phyloP scores from a whole-genome alignment of 139 green algal species.

The Chara braunii region DNA sequence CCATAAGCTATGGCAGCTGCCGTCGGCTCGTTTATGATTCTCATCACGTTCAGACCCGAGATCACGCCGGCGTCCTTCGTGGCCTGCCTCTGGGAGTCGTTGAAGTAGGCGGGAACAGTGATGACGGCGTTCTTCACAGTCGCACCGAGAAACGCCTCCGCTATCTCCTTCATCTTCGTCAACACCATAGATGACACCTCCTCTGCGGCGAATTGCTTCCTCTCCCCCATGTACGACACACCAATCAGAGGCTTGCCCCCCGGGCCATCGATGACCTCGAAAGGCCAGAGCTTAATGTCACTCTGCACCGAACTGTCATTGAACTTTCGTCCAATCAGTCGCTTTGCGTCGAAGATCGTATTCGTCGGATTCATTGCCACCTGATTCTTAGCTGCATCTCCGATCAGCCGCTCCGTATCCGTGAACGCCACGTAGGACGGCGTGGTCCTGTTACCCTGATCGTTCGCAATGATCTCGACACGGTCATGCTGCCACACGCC shows the following conservation, averaged over 20 bases:
- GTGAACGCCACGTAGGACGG: conserved; percentile 95
- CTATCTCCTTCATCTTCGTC: conserved; percentile 95
- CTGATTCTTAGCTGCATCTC: conserved; percentile 86
- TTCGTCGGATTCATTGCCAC: conserved; percentile 85
- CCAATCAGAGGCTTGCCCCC: conserved; percentile 82
- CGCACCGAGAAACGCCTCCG: conserved; percentile 62
- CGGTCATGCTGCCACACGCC: conserved; percentile 53
- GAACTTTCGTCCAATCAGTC: conserved; percentile 88
- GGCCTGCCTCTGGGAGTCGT: conserved; percentile 92
- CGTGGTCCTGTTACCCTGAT: conserved; percentile 84
- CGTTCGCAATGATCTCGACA: conserved; percentile 62
- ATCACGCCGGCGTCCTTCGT: conserved; percentile 95
- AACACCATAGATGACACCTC: conserved; percentile 96
- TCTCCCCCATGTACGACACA: conserved; percentile 88
- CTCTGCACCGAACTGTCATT: conserved; percentile 70
- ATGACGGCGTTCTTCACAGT: conserved; percentile 88
- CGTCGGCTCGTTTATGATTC: conserved; percentile 97
- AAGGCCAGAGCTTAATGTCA: conserved; percentile 85
- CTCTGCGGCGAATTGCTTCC: conserved; percentile 81
- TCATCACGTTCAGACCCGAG: conserved; percentile 85
- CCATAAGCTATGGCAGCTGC: conserved; percentile 90
- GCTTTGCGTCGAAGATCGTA: conserved; percentile 95
- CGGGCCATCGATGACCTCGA: conserved; percentile 53
- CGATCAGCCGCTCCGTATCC: conserved; percentile 91
- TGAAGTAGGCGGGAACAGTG: conserved; percentile 97